Conservation (phyloP, 208 protist genomes). For the Vickermania spadyakhi region DNA sequence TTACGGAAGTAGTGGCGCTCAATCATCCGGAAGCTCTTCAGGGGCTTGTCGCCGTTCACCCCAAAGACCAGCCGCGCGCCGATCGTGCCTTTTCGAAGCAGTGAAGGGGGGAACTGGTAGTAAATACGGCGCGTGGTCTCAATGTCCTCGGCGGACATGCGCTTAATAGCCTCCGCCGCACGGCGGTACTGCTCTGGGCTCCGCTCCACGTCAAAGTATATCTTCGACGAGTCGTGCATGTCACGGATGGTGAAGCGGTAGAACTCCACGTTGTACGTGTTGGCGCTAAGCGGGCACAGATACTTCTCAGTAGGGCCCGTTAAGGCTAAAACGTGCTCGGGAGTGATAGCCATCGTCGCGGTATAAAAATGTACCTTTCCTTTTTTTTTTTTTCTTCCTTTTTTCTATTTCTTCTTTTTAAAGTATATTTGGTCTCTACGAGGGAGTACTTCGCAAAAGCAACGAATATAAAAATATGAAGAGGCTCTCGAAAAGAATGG, state of each 20-base stretch:
- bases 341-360: constrained; percentile 26
- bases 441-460: too few relatives aligned
- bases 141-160: constrained; percentile 30
- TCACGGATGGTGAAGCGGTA: constrained; percentile 92
- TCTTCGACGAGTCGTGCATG: constrained; percentile 50
- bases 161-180: constrained; percentile 7
- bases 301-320: constrained; percentile 74
- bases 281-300: constrained; percentile 86
- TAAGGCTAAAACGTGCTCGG: constrained; percentile 54
- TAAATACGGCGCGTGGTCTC: constrained; percentile 57
- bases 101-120: constrained; percentile 85
- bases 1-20: constrained; percentile 95
- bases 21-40: constrained; percentile 94
- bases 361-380: neutral
- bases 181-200: constrained; percentile 24
- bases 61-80: constrained; percentile 90
- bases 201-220: constrained; percentile 83
- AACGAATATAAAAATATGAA: too few relatives aligned
- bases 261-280: constrained; percentile 93
- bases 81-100: constrained; percentile 63
- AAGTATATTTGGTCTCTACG: neutral
- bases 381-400: constrained; percentile 15
- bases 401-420: constrained; percentile 3
- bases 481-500: too few relatives aligned
- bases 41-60: constrained; percentile 76